Evolutionary conservation across 148 eudicot species (phyloP), one percentile per base, ranked within the genome.

Genomic region (Persicaria tinctoria): DNA sequence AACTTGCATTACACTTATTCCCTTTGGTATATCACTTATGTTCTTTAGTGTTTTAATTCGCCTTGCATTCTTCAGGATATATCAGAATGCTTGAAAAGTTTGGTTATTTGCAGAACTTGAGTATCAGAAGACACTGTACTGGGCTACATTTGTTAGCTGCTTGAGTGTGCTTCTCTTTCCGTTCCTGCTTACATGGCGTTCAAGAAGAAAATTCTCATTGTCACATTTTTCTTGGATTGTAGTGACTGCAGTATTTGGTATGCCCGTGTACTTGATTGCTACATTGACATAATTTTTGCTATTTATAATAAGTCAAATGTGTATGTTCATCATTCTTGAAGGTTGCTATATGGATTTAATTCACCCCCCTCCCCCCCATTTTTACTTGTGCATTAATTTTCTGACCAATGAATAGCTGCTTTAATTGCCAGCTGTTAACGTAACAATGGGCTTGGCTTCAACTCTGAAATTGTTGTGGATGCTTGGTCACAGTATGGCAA

Each of bases 141-240:
- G 93, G 96, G 89, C 83, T 45, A 75, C 89, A 1, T 84, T 75
- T 74, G 80, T 81, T 38, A 82, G 93, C 85, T 89, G 91, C 83
- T 84, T 87, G 76, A 75, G 85, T 46, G 89, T 87, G 83, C 88
- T 93, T 68, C 73, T 77, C 53, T 93, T 82, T 68, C 82, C 90
- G 45, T 73, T 81, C 82, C 60, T 82, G 16, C 51, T 62, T 64
- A 72, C 78, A 79, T 78, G 60, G 48, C 76, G 60, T 74, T 68
- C 73, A 68, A 59, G 76, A 32, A 76, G 81, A 75, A 78, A 77
- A 70, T 78, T 51, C 44, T 54, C 62, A 8, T 48, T 20, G 38
- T 76, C 46, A 6, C 27, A 17, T 12, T 69, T 57, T 74, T 55
- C 47, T 48, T 62, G 86, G 84, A 45, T 54, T 20, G 5, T 78